Evolutionary conservation across 345 rosid species (phyloP).

Genomic region (Eucalyptus cloeziana): DNA sequence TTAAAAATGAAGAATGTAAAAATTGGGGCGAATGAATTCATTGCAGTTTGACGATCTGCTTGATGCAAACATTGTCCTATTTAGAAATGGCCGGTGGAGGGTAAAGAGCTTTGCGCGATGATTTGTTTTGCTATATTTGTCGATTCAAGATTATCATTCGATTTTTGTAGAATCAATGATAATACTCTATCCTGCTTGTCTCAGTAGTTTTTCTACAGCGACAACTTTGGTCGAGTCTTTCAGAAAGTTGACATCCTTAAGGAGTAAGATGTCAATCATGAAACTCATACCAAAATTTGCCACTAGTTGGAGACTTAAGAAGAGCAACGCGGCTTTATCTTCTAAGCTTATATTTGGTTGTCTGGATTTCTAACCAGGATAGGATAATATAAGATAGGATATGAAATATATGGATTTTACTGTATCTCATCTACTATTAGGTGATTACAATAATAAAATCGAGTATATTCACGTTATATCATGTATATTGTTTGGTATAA

Average conservation of each 20-base stretch:
- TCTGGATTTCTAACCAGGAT: too few relatives aligned
- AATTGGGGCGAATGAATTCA: background rate
- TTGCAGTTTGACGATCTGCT: constrained; percentile 16
- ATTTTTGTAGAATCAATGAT: background rate
- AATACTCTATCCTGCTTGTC: background rate
- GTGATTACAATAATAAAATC: too few relatives aligned
- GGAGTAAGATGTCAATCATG: constrained; percentile 5
- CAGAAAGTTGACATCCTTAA: constrained; percentile 9
- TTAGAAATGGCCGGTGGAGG: background rate
- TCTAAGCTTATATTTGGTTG: background rate
- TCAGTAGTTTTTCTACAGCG: constrained; percentile 28
- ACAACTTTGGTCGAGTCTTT: constrained; percentile 31
- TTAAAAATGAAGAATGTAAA: background rate
- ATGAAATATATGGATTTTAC: too few relatives aligned
- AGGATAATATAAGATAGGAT: too few relatives aligned
- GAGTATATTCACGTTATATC: too few relatives aligned
- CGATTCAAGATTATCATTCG: background rate
- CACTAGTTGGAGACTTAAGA: constrained; percentile 33
- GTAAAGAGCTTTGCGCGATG: background rate
- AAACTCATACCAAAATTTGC: constrained; percentile 21
- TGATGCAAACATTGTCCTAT: constrained; percentile 1
- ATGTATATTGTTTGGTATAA: too few relatives aligned
- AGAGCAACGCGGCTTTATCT: constrained; percentile 1
- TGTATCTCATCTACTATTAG: too few relatives aligned
- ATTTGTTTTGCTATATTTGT: background rate